Evolutionary conservation across 768 basidiomycete species (phyloP).

Genomic region (Termitomyces sp.): DNA sequence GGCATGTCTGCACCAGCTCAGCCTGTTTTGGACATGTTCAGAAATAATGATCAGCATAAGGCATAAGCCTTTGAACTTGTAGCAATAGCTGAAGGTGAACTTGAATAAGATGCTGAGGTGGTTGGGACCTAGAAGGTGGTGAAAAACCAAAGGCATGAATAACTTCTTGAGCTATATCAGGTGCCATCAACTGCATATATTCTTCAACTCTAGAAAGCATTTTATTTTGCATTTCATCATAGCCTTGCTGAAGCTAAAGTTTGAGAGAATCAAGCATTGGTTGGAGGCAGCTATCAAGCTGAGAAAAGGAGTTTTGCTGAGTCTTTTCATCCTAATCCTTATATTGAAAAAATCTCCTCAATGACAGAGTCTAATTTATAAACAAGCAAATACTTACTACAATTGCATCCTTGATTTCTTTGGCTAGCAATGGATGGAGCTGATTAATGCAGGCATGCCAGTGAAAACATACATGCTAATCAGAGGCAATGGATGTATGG

Average conservation of each 20-base stretch:
- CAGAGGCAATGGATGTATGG: conserved; percentile 1
- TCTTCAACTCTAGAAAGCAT: background rate
- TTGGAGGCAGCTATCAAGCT: background rate
- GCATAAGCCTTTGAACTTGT: background rate
- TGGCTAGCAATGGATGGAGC: background rate
- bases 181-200: background rate
- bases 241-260: background rate
- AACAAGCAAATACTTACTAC: no score
- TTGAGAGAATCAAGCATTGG: background rate
- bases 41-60: background rate
- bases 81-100: background rate
- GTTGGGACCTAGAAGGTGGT: background rate
- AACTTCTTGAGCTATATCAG: background rate
- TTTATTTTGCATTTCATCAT: background rate
- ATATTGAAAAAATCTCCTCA: no score
- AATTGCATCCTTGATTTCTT: background rate
- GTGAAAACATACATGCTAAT: background rate
- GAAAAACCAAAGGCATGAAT: background rate
- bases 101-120: background rate
- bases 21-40: conserved; percentile 4
- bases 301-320: background rate
- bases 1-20: background rate
- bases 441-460: conserved; percentile 4
- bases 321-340: background rate
- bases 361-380: no score